These are phyloP conservation scores for Scenedesmus sp. DNA, from an alignment of 163 green algal species.

Conservation along the genomic window DNA sequence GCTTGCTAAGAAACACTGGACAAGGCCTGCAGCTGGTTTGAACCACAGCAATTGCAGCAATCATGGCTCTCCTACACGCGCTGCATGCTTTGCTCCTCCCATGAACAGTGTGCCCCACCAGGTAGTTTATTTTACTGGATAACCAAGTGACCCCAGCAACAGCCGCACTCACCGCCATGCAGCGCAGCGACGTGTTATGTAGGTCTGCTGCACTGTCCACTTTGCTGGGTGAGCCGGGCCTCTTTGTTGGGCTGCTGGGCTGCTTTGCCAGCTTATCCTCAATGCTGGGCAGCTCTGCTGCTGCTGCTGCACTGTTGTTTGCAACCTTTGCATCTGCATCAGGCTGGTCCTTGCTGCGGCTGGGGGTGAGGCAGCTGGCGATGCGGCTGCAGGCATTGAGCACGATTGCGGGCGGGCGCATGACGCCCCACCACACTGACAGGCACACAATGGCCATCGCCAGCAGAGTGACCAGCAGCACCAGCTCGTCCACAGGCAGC, in stretches of 20 bases:
- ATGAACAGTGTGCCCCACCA: too few species aligned
- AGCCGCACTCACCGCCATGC: constrained; percentile 30
- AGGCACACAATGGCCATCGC: constrained; percentile 34
- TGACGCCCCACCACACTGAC: constrained; percentile 30
- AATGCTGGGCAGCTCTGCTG: neutral
- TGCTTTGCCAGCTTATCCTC: constrained; percentile 7
- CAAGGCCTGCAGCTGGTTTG: too few species aligned
- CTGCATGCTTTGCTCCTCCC: too few species aligned
- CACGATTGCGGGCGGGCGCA: constrained; percentile 2
- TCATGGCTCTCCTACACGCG: too few species aligned
- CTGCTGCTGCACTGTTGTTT: neutral
- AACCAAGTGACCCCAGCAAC: neutral
- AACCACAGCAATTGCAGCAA: too few species aligned
- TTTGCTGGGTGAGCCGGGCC: neutral
- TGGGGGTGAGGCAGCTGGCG: neutral
- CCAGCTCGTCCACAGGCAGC: constrained; percentile 31
- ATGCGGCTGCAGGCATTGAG: constrained; percentile 13
- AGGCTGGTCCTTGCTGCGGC: neutral
- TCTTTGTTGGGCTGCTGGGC: neutral
- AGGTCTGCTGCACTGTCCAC: constrained; percentile 21
- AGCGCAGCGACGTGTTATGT: constrained; percentile 20
- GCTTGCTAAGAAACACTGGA: too few species aligned
- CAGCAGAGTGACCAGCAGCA: constrained; percentile 26
- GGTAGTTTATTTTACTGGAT: too few species aligned
- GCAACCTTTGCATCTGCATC: neutral